Percentiles rank a stretch among this genome's conserved stretches.
phyloP scores from a whole-genome alignment of 2,329 filamentous ascomycete genomes.

The Epichloe elymi region DNA sequence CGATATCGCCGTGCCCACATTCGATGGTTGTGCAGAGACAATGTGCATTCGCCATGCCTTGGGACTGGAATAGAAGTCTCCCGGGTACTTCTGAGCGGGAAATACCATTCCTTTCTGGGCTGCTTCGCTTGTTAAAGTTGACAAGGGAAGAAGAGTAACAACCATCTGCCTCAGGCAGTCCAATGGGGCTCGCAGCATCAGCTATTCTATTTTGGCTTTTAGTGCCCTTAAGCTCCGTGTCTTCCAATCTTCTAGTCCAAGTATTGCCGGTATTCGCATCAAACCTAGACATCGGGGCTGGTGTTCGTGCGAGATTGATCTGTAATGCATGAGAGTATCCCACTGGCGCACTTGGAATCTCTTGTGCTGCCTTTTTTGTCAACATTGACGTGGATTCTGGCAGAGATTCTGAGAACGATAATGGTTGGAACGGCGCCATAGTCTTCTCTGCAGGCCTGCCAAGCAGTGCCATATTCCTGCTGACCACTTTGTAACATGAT shows the following conservation, averaged over 20 bases:
- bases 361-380: not conserved
- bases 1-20: not conserved
- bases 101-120: not conserved
- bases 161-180: not conserved
- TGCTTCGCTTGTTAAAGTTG: not conserved
- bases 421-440: not conserved
- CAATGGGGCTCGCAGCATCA: not conserved
- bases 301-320: slow-evolving; percentile 3
- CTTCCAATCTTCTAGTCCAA: not conserved
- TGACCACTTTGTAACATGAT: not conserved
- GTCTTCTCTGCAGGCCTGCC: not conserved
- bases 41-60: not conserved
- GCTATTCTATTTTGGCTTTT: not conserved
- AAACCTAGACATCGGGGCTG: not conserved
- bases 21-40: not conserved
- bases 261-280: not conserved
- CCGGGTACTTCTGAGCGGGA: not conserved
- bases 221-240: not conserved
- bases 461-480: not conserved
- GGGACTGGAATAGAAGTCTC: not conserved
- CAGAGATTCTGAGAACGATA: not conserved
- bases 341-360: not conserved
- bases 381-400: not conserved
- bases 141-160: not conserved
- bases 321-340: slow-evolving; percentile 2